Percentiles rank a stretch among this genome's conserved stretches.
Conservation (phyloP, 2,329 filamentous ascomycete species). For the Fusarium sp. region DNA sequence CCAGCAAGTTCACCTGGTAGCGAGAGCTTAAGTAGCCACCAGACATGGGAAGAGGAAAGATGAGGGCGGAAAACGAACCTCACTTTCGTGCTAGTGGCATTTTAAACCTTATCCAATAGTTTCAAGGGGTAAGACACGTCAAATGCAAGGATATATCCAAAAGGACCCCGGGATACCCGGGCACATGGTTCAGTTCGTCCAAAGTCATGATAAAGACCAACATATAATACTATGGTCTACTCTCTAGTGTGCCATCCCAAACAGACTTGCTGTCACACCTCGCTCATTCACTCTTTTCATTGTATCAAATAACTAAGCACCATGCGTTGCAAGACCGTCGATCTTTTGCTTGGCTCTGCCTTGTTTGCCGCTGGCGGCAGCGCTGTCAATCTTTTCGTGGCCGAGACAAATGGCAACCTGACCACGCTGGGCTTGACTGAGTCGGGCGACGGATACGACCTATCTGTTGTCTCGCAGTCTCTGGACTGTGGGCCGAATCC, state of each 20-base stretch:
- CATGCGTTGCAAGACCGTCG: slow-evolving; percentile 10
- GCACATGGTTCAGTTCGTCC: too few species aligned
- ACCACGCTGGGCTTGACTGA: slow-evolving; percentile 30
- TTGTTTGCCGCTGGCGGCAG: slow-evolving; percentile 2
- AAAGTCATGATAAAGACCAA: too few species aligned
- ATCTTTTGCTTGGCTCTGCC: slow-evolving; percentile 13
- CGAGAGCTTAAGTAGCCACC: background rate
- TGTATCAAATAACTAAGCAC: background rate
- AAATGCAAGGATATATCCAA: too few species aligned
- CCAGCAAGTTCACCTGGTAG: background rate
- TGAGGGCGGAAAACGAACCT: background rate
- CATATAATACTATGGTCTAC: too few species aligned
- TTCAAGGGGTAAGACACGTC: too few species aligned
- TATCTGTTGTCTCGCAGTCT: slow-evolving; percentile 19
- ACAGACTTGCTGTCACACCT: too few species aligned
- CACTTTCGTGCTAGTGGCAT: background rate
- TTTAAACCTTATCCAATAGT: too few species aligned
- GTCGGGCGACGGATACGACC: background rate
- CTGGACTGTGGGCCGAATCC: slow-evolving; percentile 31
- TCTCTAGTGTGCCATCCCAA: too few species aligned
- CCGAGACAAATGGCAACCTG: slow-evolving; percentile 35
- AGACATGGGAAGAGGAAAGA: background rate
- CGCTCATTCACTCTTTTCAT: background rate
- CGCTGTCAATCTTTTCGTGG: slow-evolving; percentile 37
- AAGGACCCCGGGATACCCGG: too few species aligned